Evolutionary conservation across 352 stramenopile genomes (phyloP).

Genomic region (Pythium monospermum): DNA sequence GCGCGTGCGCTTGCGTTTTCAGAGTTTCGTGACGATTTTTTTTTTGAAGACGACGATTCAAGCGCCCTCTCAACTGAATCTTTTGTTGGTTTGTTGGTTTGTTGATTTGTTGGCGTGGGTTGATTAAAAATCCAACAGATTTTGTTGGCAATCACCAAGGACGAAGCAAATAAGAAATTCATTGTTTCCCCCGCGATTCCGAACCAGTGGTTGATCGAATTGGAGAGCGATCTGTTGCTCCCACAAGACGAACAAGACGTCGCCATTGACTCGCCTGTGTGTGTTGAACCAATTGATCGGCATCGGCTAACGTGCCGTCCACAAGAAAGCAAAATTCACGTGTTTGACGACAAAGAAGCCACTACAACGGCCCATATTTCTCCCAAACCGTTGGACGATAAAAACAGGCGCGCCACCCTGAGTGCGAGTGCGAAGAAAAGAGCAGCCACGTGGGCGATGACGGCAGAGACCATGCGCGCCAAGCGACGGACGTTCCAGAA

Average conservation of each 20-base stretch:
- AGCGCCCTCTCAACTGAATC: not conserved
- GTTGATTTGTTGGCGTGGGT: slow-evolving; percentile 2
- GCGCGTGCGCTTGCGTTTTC: too few relatives aligned
- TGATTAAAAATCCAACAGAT: too few relatives aligned
- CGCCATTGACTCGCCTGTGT: slow-evolving; percentile 27
- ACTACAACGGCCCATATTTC: too few relatives aligned
- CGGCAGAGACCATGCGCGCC: slow-evolving; percentile 61
- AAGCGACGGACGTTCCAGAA: slow-evolving; percentile 81
- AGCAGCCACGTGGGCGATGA: slow-evolving; percentile 41
- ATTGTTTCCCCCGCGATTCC: too few relatives aligned
- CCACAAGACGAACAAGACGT: slow-evolving; percentile 34
- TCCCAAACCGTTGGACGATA: not conserved
- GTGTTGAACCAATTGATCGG: slow-evolving; percentile 37
- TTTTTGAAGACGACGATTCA: too few relatives aligned
- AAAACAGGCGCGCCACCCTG: slow-evolving; percentile 9
- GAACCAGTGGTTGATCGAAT: too few relatives aligned
- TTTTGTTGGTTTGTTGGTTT: slow-evolving; percentile 9
- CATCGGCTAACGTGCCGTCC: slow-evolving; percentile 32
- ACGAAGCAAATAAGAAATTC: too few relatives aligned
- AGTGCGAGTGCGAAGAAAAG: slow-evolving; percentile 18
- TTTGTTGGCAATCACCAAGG: slow-evolving; percentile 3
- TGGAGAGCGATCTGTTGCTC: slow-evolving; percentile 26
- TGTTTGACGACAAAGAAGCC: too few relatives aligned
- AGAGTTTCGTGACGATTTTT: too few relatives aligned
- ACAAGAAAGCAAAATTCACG: not conserved